Percentiles rank a stretch among this genome's conserved stretches.
These are phyloP conservation scores for Colletotrichum endophyticum DNA, from an alignment of 2,329 filamentous ascomycete species.

Conservation along the genomic window DNA sequence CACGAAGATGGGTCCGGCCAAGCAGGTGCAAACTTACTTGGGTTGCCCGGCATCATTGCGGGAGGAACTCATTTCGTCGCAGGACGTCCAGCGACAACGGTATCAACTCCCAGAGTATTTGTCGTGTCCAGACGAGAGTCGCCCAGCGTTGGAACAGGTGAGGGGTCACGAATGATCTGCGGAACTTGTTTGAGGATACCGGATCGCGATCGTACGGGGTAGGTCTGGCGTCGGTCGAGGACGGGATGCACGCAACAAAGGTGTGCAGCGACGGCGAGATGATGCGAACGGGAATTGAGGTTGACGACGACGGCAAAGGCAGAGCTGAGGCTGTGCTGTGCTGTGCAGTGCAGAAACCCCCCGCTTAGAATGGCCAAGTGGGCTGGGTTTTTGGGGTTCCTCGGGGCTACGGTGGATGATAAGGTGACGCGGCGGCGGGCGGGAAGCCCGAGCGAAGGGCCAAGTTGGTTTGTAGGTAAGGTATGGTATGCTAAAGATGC, in stretches of 20 bases:
- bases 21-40: conserved; percentile 30
- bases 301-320: conserved; percentile 22
- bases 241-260: background rate
- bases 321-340: conserved; percentile 25
- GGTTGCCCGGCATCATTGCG: conserved; percentile 41
- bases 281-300: conserved; percentile 5
- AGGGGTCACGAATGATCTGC: conserved; percentile 1
- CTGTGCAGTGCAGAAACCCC: conserved; percentile 20
- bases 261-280: background rate
- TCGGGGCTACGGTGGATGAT: conserved; percentile 12
- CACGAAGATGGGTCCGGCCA: background rate
- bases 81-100: conserved; percentile 19
- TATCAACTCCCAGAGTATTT: conserved; percentile 16
- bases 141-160: conserved; percentile 10
- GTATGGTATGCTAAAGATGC: background rate
- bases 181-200: background rate
- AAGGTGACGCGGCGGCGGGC: conserved; percentile 24
- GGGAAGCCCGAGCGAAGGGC: conserved; percentile 12
- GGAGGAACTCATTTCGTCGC: conserved; percentile 25
- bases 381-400: conserved; percentile 21
- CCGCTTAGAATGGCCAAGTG: conserved; percentile 24
- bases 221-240: background rate
- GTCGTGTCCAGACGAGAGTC: conserved; percentile 4
- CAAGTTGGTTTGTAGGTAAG: background rate
- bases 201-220: background rate